These are phyloP conservation scores for Conringia planisiliqua DNA, from an alignment of 345 rosid genomes.

Conservation along the genomic window DNA sequence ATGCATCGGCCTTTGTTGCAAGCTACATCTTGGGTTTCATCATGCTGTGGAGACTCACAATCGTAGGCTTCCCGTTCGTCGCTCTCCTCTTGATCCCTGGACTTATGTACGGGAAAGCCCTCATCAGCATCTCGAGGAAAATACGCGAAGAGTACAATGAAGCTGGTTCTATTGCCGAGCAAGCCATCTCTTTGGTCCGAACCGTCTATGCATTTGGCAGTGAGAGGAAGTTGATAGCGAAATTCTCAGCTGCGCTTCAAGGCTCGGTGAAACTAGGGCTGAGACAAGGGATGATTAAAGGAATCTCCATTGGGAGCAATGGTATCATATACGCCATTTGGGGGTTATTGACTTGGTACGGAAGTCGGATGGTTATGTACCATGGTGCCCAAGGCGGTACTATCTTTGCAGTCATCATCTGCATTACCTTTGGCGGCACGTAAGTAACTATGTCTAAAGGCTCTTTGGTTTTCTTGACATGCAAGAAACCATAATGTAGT, in stretches of 20 bases:
- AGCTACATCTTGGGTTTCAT: constrained; percentile 83
- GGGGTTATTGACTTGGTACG: constrained; percentile 97
- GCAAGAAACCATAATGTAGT: constrained; percentile 48
- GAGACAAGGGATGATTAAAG: constrained; percentile 90
- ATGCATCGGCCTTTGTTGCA: constrained; percentile 68
- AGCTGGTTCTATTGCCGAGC: constrained; percentile 80
- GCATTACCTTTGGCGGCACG: constrained; percentile 81
- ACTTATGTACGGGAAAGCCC: constrained; percentile 73
- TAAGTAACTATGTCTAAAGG: constrained; percentile 48
- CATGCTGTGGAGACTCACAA: constrained; percentile 75
- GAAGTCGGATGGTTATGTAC: constrained; percentile 80
- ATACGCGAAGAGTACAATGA: constrained; percentile 84
- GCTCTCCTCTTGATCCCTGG: constrained; percentile 92
- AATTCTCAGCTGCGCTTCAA: constrained; percentile 76
- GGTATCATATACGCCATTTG: constrained; percentile 88
- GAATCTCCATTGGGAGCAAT: constrained; percentile 81
- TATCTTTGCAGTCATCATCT: constrained; percentile 67
- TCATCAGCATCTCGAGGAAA: constrained; percentile 75
- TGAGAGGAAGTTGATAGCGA: constrained; percentile 70
- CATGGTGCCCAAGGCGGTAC: constrained; percentile 87
- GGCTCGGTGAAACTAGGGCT: constrained; percentile 79
- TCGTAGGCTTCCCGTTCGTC: constrained; percentile 76
- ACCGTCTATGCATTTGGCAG: constrained; percentile 80
- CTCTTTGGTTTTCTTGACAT: constrained; percentile 62
- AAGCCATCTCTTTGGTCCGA: constrained; percentile 82